Evolutionary conservation across 2,329 filamentous ascomycete genomes (phyloP).

Genomic region (Chaetomium olivaceum): DNA sequence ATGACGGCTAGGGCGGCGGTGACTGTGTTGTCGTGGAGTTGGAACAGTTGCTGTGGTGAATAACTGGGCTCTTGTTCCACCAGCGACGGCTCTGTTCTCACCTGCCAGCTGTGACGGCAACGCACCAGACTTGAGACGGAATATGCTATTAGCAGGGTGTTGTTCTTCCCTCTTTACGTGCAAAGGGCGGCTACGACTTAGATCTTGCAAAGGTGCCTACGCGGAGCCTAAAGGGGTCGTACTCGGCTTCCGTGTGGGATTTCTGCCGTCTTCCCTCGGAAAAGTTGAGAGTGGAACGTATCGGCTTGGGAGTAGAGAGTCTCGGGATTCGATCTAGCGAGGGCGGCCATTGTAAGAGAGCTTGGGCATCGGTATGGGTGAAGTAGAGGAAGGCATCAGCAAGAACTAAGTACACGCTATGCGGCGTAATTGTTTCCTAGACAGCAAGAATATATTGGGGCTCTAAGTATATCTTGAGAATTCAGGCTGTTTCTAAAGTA

Average conservation of each 20-base stretch:
- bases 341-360: too few species aligned
- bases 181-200: neutral
- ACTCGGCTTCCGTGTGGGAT: neutral
- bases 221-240: neutral
- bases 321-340: too few species aligned
- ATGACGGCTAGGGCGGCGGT: neutral
- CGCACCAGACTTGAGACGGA: neutral
- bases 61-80: neutral
- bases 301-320: too few species aligned
- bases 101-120: neutral
- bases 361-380: too few species aligned
- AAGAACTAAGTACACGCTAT: too few species aligned
- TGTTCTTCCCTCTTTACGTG: neutral
- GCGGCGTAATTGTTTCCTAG: too few species aligned
- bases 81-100: neutral
- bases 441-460: too few species aligned
- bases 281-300: too few species aligned
- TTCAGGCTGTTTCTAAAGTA: too few species aligned
- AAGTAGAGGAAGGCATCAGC: too few species aligned
- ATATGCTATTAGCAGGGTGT: neutral
- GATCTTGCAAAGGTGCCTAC: too few species aligned
- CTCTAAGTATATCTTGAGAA: too few species aligned
- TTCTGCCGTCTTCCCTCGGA: neutral
- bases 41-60: neutral
- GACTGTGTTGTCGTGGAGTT: neutral